phyloP scores from a whole-genome alignment of 495 filamentous ascomycete species.

The Neurospora pannonica region DNA sequence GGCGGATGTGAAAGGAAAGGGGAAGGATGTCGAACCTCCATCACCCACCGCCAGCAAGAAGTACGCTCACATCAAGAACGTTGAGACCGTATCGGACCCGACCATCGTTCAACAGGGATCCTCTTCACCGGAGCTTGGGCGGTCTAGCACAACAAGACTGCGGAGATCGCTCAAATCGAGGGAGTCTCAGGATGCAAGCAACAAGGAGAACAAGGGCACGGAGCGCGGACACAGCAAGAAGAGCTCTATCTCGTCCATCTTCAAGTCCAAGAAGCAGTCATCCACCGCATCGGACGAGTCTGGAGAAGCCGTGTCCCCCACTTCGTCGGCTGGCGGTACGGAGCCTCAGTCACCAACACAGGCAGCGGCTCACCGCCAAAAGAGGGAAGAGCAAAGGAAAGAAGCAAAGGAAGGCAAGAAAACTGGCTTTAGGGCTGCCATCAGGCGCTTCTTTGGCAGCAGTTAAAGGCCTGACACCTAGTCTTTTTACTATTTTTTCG shows the following conservation, averaged over 20 bases:
- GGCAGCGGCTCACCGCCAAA: slow-evolving; percentile 15
- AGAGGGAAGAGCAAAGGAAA: slow-evolving; percentile 22
- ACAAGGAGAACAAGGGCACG: slow-evolving; percentile 11
- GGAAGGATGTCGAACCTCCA: slow-evolving; percentile 19
- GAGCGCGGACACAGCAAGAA: slow-evolving; percentile 9
- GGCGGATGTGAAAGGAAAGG: slow-evolving; percentile 19
- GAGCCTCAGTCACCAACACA: slow-evolving; percentile 11
- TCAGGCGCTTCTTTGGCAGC: slow-evolving; percentile 24
- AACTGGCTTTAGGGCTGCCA: slow-evolving; percentile 63
- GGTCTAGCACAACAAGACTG: slow-evolving; percentile 24
- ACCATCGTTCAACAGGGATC: slow-evolving; percentile 16
- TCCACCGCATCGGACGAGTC: slow-evolving; percentile 6
- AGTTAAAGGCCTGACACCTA: not conserved
- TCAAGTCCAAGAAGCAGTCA: slow-evolving; percentile 4
- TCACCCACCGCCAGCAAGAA: slow-evolving; percentile 26
- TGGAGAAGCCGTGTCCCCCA: slow-evolving; percentile 4
- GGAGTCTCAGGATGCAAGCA: slow-evolving; percentile 3
- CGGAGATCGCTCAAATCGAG: slow-evolving; percentile 12
- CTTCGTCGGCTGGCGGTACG: slow-evolving; percentile 8
- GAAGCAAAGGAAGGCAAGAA: slow-evolving; percentile 73
- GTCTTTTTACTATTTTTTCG: not conserved
- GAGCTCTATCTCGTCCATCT: slow-evolving; percentile 2
- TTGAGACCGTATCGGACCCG: slow-evolving; percentile 23
- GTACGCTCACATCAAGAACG: slow-evolving; percentile 31
- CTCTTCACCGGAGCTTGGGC: slow-evolving; percentile 22